Percentiles rank a stretch among this genome's conserved stretches.
These are phyloP conservation scores for Chaetomium strumarium DNA, from an alignment of 2,329 filamentous ascomycete genomes.

Conservation along the genomic window DNA sequence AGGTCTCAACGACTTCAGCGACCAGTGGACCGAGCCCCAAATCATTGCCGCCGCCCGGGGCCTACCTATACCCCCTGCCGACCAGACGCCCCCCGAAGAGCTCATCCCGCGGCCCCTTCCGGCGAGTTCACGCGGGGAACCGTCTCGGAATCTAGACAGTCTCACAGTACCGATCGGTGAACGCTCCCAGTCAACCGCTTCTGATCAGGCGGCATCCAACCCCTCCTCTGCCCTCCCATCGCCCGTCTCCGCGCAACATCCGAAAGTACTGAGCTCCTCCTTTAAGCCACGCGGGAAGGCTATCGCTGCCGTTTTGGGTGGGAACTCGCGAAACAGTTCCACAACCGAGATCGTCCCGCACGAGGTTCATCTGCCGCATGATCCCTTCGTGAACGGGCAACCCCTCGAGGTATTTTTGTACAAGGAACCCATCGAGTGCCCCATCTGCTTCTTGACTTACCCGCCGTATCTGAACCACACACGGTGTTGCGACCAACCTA, in stretches of 20 bases:
- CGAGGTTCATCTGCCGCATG: constrained; percentile 72
- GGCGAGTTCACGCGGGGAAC: constrained; percentile 42
- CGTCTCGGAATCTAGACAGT: constrained; percentile 59
- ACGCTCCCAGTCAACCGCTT: constrained; percentile 71
- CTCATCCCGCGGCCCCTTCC: constrained; percentile 44
- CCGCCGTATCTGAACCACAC: constrained; percentile 92
- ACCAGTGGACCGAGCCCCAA: constrained; percentile 90
- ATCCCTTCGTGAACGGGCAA: constrained; percentile 91
- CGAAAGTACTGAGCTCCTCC: constrained; percentile 48
- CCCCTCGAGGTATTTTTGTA: constrained; percentile 89
- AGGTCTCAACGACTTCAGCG: constrained; percentile 81
- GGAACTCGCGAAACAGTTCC: constrained; percentile 66
- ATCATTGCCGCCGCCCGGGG: constrained; percentile 86
- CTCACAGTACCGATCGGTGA: constrained; percentile 74
- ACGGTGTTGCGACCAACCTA: constrained; percentile 89
- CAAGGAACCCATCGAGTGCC: constrained; percentile 84
- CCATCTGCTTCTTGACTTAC: constrained; percentile 95
- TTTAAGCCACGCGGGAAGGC: constrained; percentile 87
- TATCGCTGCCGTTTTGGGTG: constrained; percentile 70
- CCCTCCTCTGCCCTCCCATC: constrained; percentile 56
- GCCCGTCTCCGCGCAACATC: constrained; percentile 43
- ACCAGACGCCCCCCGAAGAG: constrained; percentile 71
- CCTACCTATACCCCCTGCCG: constrained; percentile 74
- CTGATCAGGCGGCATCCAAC: constrained; percentile 60
- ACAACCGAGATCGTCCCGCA: constrained; percentile 66